Evolutionary conservation across 257 asterid species (phyloP), one percentile per base, ranked within the genome.

Genomic region (Fraxinus americana): DNA sequence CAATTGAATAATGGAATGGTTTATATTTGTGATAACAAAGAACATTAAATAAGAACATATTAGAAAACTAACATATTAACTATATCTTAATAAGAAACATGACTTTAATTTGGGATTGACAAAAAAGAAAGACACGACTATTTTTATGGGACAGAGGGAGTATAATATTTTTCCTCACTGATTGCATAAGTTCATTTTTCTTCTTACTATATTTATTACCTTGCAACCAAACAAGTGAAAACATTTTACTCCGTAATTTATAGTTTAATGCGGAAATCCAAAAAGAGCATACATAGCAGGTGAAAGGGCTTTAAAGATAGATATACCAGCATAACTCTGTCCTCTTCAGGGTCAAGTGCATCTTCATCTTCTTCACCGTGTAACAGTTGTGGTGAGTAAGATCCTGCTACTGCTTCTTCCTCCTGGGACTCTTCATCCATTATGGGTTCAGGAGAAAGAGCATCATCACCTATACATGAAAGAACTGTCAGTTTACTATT

Each of bases 271-370:
- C 17, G 0, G 52, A 43, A 43, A 43, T 43, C n/a, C 66, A 57
- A 57, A 57, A 5, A n/a, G 29, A 57, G 27, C 12, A 57, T 19
- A 21, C 11, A n/a, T n/a, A 7, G 30, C 67, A 7, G 9, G 30
- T 59, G 29, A 63, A 54, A 54, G 57, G 27, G 30, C 17, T 67
- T 41, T 43, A 36, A 19, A 77, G 57, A 48, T 25, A 79, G 80
- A 6, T 82, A 95, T 92, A 92, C 96, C 93, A 94, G 76, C 71
- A 90, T 86, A 72, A 92, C 96, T 79, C 82, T 89, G 88, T 94
- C 99, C 82, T 87, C 98, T 76, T 91, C 98, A 82, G 98, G 98
- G 85, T 94, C 97, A 85, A 93, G 78, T 69, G 94, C 97, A 73
- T 93, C 97, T 86, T 92, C 99, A 85, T 89, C 87, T 57, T 91